Evolutionary conservation across 2,329 filamentous ascomycete genomes (phyloP), one percentile per base, ranked within the genome.

Genomic region (Rhynchosporium graminicola): DNA sequence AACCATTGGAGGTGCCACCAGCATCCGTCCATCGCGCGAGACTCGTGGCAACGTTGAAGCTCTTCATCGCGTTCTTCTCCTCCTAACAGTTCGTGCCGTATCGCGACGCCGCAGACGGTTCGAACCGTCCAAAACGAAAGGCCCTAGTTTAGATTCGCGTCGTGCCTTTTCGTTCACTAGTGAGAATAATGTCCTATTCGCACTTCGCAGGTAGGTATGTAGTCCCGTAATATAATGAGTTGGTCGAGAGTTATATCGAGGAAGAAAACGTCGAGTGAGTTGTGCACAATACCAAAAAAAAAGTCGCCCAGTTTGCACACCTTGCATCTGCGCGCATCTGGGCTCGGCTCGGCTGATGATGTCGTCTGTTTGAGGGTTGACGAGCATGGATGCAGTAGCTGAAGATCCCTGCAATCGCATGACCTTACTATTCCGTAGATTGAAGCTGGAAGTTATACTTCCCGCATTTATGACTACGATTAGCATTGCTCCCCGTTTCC

Each of bases 51-150:
- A 73, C 36, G 61, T 61, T 69, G 33, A 71, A 57, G 36, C 65
- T 68, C 54, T 69, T 72, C 72, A 73, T 74, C 12, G 40, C 48
- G n/a, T 10, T n/a, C 20, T 15, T 43, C n/a, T 8, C 36, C 12
- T 13, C 54, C 26, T 20, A 26, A 36, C 33, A 2, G 10, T 8
- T 15, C 20, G n/a, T 13, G 20, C 8, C 12, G 52, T n/a, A 43
- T 42, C 36, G 52, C 10, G 12, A 43, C 7, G 3, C 13, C 7
- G 10, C 42, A 43, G 13, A n/a, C 42, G 12, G 20, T n/a, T 13
- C 42, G 20, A 43, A 13, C 26, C n/a, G 4, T 13, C 13, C 36
- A 42, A 40, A 13, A 1, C n/a, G 13, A 20, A 29, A 12, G 3
- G n/a, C 8, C 36, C 28, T 2, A 12, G 20, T 15, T 38, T 20